Percentiles rank a stretch among this genome's conserved stretches.
phyloP scores from a whole-genome alignment of 1,139 yeast species.

The Debaryomyces udenii region DNA sequence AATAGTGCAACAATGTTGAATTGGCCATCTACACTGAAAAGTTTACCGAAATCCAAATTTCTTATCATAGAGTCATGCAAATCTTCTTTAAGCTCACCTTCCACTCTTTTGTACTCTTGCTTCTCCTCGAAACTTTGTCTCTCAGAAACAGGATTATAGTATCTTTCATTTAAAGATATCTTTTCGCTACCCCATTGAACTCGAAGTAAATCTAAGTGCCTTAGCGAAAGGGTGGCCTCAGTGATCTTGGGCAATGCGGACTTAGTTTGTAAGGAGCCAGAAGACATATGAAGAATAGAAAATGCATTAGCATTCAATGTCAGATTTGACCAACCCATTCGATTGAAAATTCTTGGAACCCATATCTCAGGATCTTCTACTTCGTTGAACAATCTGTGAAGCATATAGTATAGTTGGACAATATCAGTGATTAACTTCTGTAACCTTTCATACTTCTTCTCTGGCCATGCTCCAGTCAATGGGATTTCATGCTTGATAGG shows the following conservation, averaged over 20 bases:
- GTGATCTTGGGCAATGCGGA: slow-evolving; percentile 38
- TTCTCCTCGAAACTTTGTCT: slow-evolving; percentile 1
- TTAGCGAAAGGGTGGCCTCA: slow-evolving; percentile 34
- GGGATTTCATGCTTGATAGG: slow-evolving; percentile 38
- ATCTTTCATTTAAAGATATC: slow-evolving; percentile 32
- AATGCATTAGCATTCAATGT: slow-evolving; percentile 37
- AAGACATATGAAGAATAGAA: slow-evolving; percentile 36
- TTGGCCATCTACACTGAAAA: slow-evolving; percentile 40
- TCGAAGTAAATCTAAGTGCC: slow-evolving; percentile 33
- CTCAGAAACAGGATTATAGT: slow-evolving; percentile 17
- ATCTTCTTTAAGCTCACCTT: slow-evolving; percentile 10
- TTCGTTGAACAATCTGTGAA: slow-evolving; percentile 29
- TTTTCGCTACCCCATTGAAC: slow-evolving; percentile 34
- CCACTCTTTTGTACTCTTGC: slow-evolving; percentile 3
- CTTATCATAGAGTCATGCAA: slow-evolving; percentile 8
- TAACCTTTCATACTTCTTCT: slow-evolving; percentile 28
- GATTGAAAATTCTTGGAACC: slow-evolving; percentile 29
- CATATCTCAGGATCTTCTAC: slow-evolving; percentile 32
- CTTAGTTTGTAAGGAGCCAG: slow-evolving; percentile 31
- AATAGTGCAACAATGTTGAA: slow-evolving; percentile 32
- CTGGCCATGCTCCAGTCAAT: slow-evolving; percentile 41
- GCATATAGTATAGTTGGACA: slow-evolving; percentile 30
- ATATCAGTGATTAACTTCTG: slow-evolving; percentile 31
- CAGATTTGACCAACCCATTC: slow-evolving; percentile 37
- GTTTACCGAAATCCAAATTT: slow-evolving; percentile 30